These are phyloP conservation scores for Syzygium syzygioides DNA, from an alignment of 441 rosid species.

Conservation along the genomic window DNA sequence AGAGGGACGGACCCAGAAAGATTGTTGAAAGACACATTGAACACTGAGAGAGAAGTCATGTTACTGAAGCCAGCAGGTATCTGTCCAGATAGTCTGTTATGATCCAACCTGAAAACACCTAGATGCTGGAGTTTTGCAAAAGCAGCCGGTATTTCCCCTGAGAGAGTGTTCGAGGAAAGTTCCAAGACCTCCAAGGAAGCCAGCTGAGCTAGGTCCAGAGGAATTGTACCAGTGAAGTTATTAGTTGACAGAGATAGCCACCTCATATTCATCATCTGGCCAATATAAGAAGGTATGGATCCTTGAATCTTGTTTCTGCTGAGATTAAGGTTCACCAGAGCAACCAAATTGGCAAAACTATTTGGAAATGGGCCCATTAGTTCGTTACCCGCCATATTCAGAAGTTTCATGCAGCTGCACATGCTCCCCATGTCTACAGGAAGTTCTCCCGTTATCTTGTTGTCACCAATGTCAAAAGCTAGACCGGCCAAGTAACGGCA, in stretches of 20 bases:
- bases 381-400: constrained; percentile 19
- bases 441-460: constrained; percentile 11
- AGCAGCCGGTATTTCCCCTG: constrained; percentile 9
- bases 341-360: constrained; percentile 2
- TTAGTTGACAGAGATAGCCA: constrained; percentile 4
- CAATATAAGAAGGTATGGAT: constrained; percentile 6
- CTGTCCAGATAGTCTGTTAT: constrained; percentile 12
- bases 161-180: background rate
- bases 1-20: constrained; percentile 7
- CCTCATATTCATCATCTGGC: constrained; percentile 4
- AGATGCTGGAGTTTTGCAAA: constrained; percentile 12
- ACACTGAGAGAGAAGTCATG: constrained; percentile 7
- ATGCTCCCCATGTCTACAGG: constrained; percentile 5
- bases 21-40: constrained; percentile 16
- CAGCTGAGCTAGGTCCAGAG: constrained; percentile 7
- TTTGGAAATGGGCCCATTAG: constrained; percentile 9
- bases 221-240: constrained; percentile 12
- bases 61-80: constrained; percentile 9
- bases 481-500: constrained; percentile 21
- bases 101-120: constrained; percentile 7
- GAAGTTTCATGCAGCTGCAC: constrained; percentile 18
- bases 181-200: constrained; percentile 16
- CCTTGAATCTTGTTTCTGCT: constrained; percentile 14
- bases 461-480: constrained; percentile 7
- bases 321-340: constrained; percentile 14